Conservation (phyloP, 106 monocot genomes). For the Acorus gramineus region DNA sequence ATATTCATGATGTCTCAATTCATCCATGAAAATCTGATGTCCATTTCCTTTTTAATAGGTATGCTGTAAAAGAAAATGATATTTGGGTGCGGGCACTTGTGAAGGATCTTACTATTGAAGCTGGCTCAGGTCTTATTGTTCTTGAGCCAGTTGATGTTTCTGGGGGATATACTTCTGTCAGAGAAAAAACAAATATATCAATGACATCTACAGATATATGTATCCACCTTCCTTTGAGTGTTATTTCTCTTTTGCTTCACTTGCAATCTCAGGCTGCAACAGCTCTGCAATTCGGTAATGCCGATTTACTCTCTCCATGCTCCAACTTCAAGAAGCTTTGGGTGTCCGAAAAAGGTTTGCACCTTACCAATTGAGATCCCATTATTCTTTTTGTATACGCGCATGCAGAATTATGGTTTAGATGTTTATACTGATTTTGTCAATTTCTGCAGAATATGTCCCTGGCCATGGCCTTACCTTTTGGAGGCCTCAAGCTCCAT, state of each 20-base stretch:
- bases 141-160: constrained; percentile 86
- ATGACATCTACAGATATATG: constrained; percentile 66
- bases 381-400: background rate
- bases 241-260: constrained; percentile 71
- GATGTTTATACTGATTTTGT: background rate
- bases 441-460: constrained; percentile 36
- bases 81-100: constrained; percentile 67
- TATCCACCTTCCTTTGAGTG: constrained; percentile 72
- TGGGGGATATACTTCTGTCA: constrained; percentile 81
- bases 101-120: constrained; percentile 86
- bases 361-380: background rate
- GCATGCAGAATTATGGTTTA: background rate
- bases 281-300: constrained; percentile 81
- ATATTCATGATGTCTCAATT: too few species aligned
- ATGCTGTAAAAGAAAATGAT: constrained; percentile 79
- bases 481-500: constrained; percentile 98
- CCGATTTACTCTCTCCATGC: constrained; percentile 58
- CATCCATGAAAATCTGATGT: background rate
- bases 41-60: constrained; percentile 39
- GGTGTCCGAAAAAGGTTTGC: constrained; percentile 71
- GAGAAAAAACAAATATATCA: constrained; percentile 81
- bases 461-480: constrained; percentile 71
- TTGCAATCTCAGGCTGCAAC: constrained; percentile 66
- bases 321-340: constrained; percentile 77
- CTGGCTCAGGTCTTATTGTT: constrained; percentile 91